phyloP scores from a whole-genome alignment of 352 stramenopile genomes.

The Chloridella minuta region DNA sequence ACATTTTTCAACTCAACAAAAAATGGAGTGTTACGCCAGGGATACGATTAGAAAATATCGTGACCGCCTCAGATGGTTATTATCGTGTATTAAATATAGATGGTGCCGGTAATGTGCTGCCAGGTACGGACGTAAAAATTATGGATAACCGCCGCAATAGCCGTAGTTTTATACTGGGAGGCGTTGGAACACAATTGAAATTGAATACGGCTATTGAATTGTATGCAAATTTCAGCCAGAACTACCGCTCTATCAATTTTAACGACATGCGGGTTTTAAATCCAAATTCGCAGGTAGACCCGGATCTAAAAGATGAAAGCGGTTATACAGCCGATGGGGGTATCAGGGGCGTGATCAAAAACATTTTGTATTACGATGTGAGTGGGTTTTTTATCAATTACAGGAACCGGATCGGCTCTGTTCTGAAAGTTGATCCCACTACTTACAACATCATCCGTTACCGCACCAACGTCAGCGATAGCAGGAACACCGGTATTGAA shows the following conservation, averaged over 20 bases:
- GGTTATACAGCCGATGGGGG: not conserved
- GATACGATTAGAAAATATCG: not conserved
- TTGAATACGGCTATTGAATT: not conserved
- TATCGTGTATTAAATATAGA: not conserved
- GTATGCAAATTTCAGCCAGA: not conserved
- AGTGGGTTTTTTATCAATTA: not conserved
- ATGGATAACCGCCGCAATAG: not conserved
- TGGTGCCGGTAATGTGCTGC: not conserved
- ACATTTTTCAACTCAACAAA: not conserved
- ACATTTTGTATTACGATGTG: not conserved
- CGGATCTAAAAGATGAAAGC: not conserved
- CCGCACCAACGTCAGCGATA: not conserved
- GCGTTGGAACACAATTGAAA: not conserved
- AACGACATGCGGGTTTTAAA: not conserved
- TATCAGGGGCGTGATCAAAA: not conserved
- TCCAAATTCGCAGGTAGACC: not conserved
- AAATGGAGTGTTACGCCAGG: not conserved
- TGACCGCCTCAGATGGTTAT: not conserved
- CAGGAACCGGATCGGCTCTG: not conserved
- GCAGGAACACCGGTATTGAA: not conserved
- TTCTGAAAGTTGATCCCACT: not conserved
- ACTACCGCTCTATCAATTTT: constrained; percentile 1
- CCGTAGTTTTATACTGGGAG: not conserved
- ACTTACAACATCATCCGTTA: not conserved
- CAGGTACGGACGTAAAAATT: not conserved